Evolutionary conservation across 805 yeast species (phyloP).

Genomic region (Debaryomyces hansenii): DNA sequence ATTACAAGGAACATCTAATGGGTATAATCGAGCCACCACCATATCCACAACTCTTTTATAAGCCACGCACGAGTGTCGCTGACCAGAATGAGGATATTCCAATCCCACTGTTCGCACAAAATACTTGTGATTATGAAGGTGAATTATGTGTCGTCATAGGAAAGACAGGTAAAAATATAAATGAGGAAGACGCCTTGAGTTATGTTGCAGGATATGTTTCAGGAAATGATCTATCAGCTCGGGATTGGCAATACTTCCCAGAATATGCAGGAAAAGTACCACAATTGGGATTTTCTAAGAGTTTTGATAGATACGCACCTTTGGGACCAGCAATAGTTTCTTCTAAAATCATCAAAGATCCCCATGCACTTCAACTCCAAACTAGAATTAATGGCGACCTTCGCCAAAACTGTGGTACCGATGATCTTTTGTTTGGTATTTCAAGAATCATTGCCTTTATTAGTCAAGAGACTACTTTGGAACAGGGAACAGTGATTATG

Average conservation of each 20-base stretch:
- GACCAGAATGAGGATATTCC: slow-evolving; percentile 44
- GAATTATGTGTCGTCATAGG: slow-evolving; percentile 58
- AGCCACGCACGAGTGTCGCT: slow-evolving; percentile 46
- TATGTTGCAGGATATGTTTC: slow-evolving; percentile 53
- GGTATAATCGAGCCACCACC: slow-evolving; percentile 42
- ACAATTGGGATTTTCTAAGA: slow-evolving; percentile 53
- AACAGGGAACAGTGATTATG: slow-evolving; percentile 54
- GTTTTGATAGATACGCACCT: slow-evolving; percentile 59
- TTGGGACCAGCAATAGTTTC: slow-evolving; percentile 55
- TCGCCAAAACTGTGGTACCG: slow-evolving; percentile 46
- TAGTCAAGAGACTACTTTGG: slow-evolving; percentile 51
- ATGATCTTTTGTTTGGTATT: slow-evolving; percentile 50
- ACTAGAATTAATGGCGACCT: slow-evolving; percentile 48
- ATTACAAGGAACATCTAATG: slow-evolving; percentile 40
- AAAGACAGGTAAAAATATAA: slow-evolving; percentile 42
- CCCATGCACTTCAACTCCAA: slow-evolving; percentile 35
- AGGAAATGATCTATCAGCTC: slow-evolving; percentile 57
- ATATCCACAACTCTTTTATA: slow-evolving; percentile 51
- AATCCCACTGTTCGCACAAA: slow-evolving; percentile 41
- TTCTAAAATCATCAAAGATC: slow-evolving; percentile 25
- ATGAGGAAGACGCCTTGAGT: slow-evolving; percentile 41
- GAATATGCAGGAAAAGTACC: slow-evolving; percentile 14
- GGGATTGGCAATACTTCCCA: slow-evolving; percentile 53
- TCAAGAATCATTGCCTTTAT: slow-evolving; percentile 45
- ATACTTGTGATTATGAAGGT: slow-evolving; percentile 51